Conservation (phyloP, 2,329 filamentous ascomycete species). For the Phialophora chinensis region DNA sequence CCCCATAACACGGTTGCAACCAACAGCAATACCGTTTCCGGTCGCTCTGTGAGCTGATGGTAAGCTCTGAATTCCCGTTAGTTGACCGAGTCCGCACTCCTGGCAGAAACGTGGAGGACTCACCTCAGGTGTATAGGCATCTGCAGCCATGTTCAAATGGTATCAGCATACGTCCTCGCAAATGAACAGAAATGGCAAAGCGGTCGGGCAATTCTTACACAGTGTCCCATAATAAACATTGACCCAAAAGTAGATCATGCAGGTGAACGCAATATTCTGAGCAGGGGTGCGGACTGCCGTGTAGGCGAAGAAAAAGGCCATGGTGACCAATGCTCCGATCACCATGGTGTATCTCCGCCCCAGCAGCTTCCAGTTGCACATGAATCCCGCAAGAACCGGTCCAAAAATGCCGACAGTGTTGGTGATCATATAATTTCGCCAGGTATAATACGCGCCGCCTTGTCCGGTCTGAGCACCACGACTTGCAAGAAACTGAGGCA, state of each 20-base stretch:
- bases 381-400: constrained; percentile 69
- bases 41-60: constrained; percentile 73
- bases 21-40: constrained; percentile 74
- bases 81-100: background rate
- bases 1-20: constrained; percentile 74
- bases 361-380: constrained; percentile 71
- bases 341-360: constrained; percentile 76
- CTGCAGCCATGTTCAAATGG: constrained; percentile 60
- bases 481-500: constrained; percentile 54
- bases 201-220: background rate
- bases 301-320: constrained; percentile 77
- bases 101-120: constrained; percentile 50
- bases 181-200: background rate
- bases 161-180: background rate
- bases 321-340: constrained; percentile 64
- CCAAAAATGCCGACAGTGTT: constrained; percentile 75
- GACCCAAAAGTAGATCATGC: constrained; percentile 71
- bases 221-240: constrained; percentile 66
- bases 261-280: constrained; percentile 72
- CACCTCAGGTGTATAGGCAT: constrained; percentile 78
- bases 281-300: constrained; percentile 67
- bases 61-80: constrained; percentile 27
- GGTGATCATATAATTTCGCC: constrained; percentile 80
- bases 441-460: constrained; percentile 74
- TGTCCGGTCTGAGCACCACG: constrained; percentile 74